Evolutionary conservation across 2,329 filamentous ascomycete species (phyloP).

Genomic region (Claviceps capensis): DNA sequence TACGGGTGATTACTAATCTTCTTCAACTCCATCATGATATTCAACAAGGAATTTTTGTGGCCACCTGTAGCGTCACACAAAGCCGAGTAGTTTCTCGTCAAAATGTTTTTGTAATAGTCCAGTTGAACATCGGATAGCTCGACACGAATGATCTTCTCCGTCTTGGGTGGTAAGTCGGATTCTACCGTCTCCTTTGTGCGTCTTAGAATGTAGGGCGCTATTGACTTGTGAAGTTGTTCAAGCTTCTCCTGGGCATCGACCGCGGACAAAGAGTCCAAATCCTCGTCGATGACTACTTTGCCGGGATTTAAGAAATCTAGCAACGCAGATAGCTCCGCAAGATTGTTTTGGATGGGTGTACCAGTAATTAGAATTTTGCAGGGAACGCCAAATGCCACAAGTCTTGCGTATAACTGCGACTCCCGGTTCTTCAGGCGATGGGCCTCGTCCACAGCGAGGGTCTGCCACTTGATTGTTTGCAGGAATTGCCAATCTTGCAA

Average conservation of each 20-base stretch:
- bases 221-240: constrained; percentile 68
- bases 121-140: constrained; percentile 92
- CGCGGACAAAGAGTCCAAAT: constrained; percentile 67
- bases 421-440: constrained; percentile 94
- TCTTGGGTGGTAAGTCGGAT: constrained; percentile 90
- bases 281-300: constrained; percentile 77
- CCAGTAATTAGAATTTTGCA: constrained; percentile 89
- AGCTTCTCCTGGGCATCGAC: constrained; percentile 79
- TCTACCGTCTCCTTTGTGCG: constrained; percentile 96
- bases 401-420: constrained; percentile 77
- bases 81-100: constrained; percentile 90
- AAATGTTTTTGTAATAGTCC: constrained; percentile 97
- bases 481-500: constrained; percentile 74
- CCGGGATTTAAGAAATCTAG: constrained; percentile 98
- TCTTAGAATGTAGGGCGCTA: constrained; percentile 88
- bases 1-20: constrained; percentile 98
- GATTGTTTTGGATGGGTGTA: constrained; percentile 92
- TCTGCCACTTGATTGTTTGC: constrained; percentile 91
- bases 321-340: constrained; percentile 80
- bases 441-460: constrained; percentile 89
- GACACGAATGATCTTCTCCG: constrained; percentile 96
- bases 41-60: constrained; percentile 87
- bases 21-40: constrained; percentile 99
- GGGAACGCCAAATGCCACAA: constrained; percentile 76
- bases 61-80: constrained; percentile 81